phyloP scores from a whole-genome alignment of 441 rosid genomes.

The Aquilaria agallochum region DNA sequence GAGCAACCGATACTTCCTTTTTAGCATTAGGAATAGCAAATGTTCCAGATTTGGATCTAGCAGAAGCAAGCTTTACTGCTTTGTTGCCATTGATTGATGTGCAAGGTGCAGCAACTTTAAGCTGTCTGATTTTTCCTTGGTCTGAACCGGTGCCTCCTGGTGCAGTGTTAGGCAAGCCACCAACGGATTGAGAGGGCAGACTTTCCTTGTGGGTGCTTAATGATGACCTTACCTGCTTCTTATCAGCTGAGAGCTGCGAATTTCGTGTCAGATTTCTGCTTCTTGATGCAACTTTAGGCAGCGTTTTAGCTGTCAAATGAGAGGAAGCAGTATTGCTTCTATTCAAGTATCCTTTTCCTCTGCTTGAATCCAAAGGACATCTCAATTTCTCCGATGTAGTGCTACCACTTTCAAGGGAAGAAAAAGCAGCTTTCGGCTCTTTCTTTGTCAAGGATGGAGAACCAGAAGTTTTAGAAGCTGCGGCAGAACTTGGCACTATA shows the following conservation, averaged over 20 bases:
- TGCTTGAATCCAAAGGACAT: conserved; percentile 30
- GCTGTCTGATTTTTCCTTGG: conserved; percentile 45
- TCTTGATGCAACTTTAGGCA: conserved; percentile 30
- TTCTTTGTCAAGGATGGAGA: conserved; percentile 48
- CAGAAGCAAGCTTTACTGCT: conserved; percentile 26
- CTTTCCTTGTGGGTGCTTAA: conserved; percentile 44
- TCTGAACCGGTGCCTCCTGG: conserved; percentile 26
- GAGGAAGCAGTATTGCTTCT: conserved; percentile 27
- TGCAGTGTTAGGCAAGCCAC: conserved; percentile 35
- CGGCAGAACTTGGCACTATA: conserved; percentile 41
- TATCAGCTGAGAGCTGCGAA: conserved; percentile 36
- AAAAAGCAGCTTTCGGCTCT: conserved; percentile 55
- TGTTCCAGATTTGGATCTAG: conserved; percentile 26
- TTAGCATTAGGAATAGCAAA: conserved; percentile 29
- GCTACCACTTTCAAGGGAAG: conserved; percentile 60
- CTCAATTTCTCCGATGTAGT: conserved; percentile 45
- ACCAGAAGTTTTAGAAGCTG: conserved; percentile 38
- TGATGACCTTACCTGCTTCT: conserved; percentile 53
- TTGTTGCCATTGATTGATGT: conserved; percentile 25
- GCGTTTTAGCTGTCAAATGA: conserved; percentile 23
- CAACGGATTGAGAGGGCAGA: conserved; percentile 29
- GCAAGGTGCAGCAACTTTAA: conserved; percentile 38
- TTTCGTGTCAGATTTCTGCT: conserved; percentile 31
- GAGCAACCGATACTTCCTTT: conserved; percentile 29
- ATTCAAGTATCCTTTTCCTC: conserved; percentile 36